Evolutionary conservation across 2,329 filamentous ascomycete species (phyloP).

Genomic region (Fusarium protoensiforme): DNA sequence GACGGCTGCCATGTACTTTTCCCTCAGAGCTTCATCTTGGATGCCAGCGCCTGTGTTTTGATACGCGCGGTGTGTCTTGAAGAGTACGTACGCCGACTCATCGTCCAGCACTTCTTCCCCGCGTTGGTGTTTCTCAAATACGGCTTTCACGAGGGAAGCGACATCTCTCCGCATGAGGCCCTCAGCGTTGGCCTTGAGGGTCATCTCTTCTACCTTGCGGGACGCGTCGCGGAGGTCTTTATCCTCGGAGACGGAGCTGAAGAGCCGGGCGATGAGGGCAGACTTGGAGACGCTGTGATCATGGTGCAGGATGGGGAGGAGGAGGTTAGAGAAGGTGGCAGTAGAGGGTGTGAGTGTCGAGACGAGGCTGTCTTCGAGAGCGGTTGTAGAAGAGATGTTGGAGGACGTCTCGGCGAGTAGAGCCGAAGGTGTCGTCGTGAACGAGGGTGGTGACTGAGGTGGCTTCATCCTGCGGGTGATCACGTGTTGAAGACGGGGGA

Average conservation of each 20-base stretch:
- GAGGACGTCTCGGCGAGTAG: constrained; percentile 49
- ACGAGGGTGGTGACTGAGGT: constrained; percentile 37
- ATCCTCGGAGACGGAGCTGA: constrained; percentile 40
- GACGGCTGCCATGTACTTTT: constrained; percentile 32
- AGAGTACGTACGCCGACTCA: constrained; percentile 39
- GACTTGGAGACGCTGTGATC: constrained; percentile 30
- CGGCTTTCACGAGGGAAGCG: constrained; percentile 38
- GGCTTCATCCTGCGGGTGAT: constrained; percentile 25
- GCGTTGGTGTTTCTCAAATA: constrained; percentile 20
- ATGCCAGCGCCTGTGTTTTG: constrained; percentile 41
- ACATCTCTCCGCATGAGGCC: constrained; percentile 41
- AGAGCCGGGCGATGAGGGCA: constrained; percentile 34
- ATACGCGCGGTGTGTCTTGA: constrained; percentile 41
- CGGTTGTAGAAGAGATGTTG: constrained; percentile 32
- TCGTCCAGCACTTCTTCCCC: constrained; percentile 25
- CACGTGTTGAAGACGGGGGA: background rate
- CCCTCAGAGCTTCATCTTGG: constrained; percentile 26
- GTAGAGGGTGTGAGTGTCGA: constrained; percentile 23
- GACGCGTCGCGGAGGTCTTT: constrained; percentile 42
- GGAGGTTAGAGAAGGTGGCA: constrained; percentile 35
- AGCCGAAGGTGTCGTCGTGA: constrained; percentile 18
- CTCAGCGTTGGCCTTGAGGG: constrained; percentile 26
- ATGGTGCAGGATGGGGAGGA: constrained; percentile 36
- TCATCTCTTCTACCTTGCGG: constrained; percentile 38
- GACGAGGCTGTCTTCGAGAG: constrained; percentile 37